These are phyloP conservation scores for Annulohypoxylon truncatum DNA, from an alignment of 2,329 filamentous ascomycete species.

Conservation along the genomic window DNA sequence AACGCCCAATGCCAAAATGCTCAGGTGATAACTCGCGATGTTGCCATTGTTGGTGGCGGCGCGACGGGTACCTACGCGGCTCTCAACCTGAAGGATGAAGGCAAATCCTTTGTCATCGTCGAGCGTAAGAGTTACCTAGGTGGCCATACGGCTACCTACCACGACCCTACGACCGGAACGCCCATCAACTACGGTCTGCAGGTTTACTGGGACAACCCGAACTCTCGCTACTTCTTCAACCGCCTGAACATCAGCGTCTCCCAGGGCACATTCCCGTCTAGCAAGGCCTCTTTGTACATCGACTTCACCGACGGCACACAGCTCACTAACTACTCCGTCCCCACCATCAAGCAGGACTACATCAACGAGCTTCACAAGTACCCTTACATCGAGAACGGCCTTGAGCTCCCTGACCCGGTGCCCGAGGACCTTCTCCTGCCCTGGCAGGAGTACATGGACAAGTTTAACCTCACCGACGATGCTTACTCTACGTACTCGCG, in stretches of 20 bases:
- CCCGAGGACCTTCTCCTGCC: slow-evolving; percentile 37
- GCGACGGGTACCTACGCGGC: slow-evolving; percentile 42
- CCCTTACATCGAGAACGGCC: slow-evolving; percentile 29
- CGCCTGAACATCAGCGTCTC: slow-evolving; percentile 58
- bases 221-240: slow-evolving; percentile 58
- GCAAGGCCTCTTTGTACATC: slow-evolving; percentile 21
- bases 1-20: slow-evolving; percentile 6
- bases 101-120: slow-evolving; percentile 37
- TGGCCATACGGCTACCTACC: slow-evolving; percentile 42
- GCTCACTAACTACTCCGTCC: slow-evolving; percentile 20
- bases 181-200: slow-evolving; percentile 41
- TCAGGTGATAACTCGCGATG: slow-evolving; percentile 37
- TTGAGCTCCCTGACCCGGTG: slow-evolving; percentile 30
- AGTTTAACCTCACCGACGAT: slow-evolving; percentile 32
- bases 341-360: slow-evolving; percentile 23
- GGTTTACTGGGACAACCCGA: slow-evolving; percentile 38
- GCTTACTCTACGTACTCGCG: slow-evolving; percentile 30
- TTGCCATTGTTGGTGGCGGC: slow-evolving; percentile 42
- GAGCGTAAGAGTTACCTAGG: slow-evolving; percentile 38
- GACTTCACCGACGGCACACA: slow-evolving; percentile 31
- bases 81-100: slow-evolving; percentile 33
- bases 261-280: not conserved
- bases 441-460: slow-evolving; percentile 26
- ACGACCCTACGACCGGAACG: slow-evolving; percentile 35
- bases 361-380: slow-evolving; percentile 33